phyloP scores from a whole-genome alignment of 2,329 filamentous ascomycete genomes.

The Botrytis paeoniae region DNA sequence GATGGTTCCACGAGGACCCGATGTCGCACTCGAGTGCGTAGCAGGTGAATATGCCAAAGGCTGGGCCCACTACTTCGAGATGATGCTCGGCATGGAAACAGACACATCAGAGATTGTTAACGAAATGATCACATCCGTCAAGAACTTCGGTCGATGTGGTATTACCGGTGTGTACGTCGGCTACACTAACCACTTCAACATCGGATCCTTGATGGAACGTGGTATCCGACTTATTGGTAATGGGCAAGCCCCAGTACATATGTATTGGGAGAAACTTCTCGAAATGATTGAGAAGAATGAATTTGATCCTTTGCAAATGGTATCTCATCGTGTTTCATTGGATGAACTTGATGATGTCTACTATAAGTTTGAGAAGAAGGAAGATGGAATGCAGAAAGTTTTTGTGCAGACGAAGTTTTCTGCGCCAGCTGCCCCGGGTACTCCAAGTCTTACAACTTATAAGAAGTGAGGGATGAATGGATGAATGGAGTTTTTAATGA shows the following conservation, averaged over 20 bases:
- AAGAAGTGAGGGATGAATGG: not conserved
- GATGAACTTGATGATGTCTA: slow-evolving; percentile 71
- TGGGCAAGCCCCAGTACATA: slow-evolving; percentile 69
- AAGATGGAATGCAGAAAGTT: slow-evolving; percentile 77
- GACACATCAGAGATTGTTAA: slow-evolving; percentile 80
- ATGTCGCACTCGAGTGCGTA: slow-evolving; percentile 68
- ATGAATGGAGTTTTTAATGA: not conserved
- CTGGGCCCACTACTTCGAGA: slow-evolving; percentile 58
- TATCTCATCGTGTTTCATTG: slow-evolving; percentile 72
- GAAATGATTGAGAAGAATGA: slow-evolving; percentile 61
- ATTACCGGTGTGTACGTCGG: slow-evolving; percentile 70
- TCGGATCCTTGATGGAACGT: slow-evolving; percentile 73
- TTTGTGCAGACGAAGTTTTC: slow-evolving; percentile 61
- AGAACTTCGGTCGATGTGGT: slow-evolving; percentile 70
- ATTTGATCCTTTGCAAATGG: slow-evolving; percentile 75
- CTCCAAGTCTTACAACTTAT: slow-evolving; percentile 39
- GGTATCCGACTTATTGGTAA: slow-evolving; percentile 75
- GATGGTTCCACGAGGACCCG: slow-evolving; percentile 69
- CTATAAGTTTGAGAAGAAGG: slow-evolving; percentile 53
- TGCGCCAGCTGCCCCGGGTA: slow-evolving; percentile 47
- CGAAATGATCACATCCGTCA: slow-evolving; percentile 73
- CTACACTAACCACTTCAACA: slow-evolving; percentile 42
- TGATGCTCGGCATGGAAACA: slow-evolving; percentile 67
- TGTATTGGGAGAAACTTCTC: slow-evolving; percentile 80
- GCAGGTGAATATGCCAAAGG: slow-evolving; percentile 61